Conservation (phyloP, 495 filamentous ascomycete species). For the Pyronema omphalodes region DNA sequence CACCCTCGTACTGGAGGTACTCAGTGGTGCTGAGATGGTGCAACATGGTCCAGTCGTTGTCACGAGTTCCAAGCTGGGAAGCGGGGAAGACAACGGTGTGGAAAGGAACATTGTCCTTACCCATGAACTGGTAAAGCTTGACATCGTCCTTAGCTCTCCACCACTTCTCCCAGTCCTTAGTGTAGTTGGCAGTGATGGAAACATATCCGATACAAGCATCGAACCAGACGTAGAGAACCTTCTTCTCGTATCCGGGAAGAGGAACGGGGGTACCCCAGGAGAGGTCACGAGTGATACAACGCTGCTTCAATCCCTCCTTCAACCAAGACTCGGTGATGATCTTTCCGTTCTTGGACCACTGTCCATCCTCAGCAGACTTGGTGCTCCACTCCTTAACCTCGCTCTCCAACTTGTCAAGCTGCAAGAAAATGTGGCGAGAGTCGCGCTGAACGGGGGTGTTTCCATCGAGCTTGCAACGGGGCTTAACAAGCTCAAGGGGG, state of each 20-base stretch:
- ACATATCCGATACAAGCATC: slow-evolving; percentile 94
- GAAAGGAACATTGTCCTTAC: slow-evolving; percentile 92
- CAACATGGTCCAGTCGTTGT: slow-evolving; percentile 75
- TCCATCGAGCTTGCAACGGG: slow-evolving; percentile 67
- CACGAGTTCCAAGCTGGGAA: slow-evolving; percentile 61
- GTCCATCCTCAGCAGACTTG: slow-evolving; percentile 37
- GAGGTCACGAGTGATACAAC: slow-evolving; percentile 82
- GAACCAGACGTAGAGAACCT: slow-evolving; percentile 96
- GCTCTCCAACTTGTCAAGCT: slow-evolving; percentile 59
- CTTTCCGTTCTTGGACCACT: slow-evolving; percentile 61
- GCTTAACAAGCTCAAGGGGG: slow-evolving; percentile 40
- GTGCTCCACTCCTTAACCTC: slow-evolving; percentile 54
- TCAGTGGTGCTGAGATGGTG: slow-evolving; percentile 81
- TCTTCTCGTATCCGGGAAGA: slow-evolving; percentile 45
- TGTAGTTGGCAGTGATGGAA: slow-evolving; percentile 88
- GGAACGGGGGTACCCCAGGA: slow-evolving; percentile 73
- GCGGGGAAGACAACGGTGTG: slow-evolving; percentile 89
- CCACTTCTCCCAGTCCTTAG: slow-evolving; percentile 83
- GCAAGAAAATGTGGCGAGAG: slow-evolving; percentile 58
- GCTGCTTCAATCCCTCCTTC: slow-evolving; percentile 58
- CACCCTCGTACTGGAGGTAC: slow-evolving; percentile 88
- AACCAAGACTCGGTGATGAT: slow-evolving; percentile 62
- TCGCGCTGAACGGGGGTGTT: slow-evolving; percentile 53
- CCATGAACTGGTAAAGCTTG: slow-evolving; percentile 90
- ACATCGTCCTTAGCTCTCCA: slow-evolving; percentile 75